Percentiles rank a stretch among this genome's conserved stretches.
Evolutionary conservation across 805 yeast genomes (phyloP).

Genomic region (Crinitomyces ghanaensis): DNA sequence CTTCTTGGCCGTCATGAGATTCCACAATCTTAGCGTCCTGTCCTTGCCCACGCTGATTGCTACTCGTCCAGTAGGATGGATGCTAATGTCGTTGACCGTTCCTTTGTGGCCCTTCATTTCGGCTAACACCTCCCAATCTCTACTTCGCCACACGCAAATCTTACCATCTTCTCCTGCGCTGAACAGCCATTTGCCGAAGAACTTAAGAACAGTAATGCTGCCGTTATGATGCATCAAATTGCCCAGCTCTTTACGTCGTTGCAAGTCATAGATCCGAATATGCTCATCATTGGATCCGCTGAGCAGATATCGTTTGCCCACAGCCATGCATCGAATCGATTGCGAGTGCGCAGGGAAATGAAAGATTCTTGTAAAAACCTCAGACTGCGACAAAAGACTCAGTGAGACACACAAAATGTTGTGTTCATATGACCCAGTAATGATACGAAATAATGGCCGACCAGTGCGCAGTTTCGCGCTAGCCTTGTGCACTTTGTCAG

Average conservation of each 20-base stretch:
- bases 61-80: constrained; percentile 82
- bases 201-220: constrained; percentile 64
- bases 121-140: constrained; percentile 92
- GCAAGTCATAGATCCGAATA: constrained; percentile 86
- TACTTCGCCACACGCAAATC: constrained; percentile 85
- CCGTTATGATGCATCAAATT: constrained; percentile 84
- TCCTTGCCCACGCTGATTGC: constrained; percentile 87
- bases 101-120: constrained; percentile 80
- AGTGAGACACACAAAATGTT: constrained; percentile 74
- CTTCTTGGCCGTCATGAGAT: constrained; percentile 89
- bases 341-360: constrained; percentile 92
- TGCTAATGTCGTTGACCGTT: constrained; percentile 71
- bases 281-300: constrained; percentile 95
- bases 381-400: constrained; percentile 33
- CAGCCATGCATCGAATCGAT: constrained; percentile 75
- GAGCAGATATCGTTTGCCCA: constrained; percentile 73
- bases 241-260: constrained; percentile 87
- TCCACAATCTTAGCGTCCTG: constrained; percentile 80
- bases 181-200: constrained; percentile 67
- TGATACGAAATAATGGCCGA: constrained; percentile 46
- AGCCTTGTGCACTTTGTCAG: too few relatives aligned
- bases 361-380: constrained; percentile 79
- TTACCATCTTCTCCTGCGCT: constrained; percentile 88
- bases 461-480: too few relatives aligned
- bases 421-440: constrained; percentile 95